These are phyloP conservation scores for Carex pumila DNA, from an alignment of 176 grass and related monocot genomes.

Conservation along the genomic window DNA sequence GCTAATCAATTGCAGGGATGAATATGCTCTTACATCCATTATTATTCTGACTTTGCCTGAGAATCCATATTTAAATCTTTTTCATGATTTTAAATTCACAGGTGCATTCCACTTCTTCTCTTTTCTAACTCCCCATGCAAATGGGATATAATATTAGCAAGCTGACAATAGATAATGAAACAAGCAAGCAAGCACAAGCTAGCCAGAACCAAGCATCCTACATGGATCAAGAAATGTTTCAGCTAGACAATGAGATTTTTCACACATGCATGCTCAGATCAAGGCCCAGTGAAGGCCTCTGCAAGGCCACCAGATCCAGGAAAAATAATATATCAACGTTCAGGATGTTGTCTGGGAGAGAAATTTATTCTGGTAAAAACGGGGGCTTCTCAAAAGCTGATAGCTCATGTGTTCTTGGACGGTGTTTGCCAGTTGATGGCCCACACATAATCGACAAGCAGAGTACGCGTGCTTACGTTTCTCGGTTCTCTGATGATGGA, in stretches of 20 bases:
- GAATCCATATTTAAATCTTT: background rate
- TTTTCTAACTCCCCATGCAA: background rate
- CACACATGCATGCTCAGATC: conserved; percentile 54
- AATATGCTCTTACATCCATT: background rate
- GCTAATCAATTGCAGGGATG: background rate
- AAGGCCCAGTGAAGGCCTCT: conserved; percentile 39
- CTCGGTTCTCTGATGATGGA: conserved; percentile 75
- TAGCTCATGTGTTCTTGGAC: conserved; percentile 51
- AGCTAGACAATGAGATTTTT: conserved; percentile 71
- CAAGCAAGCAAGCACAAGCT: background rate
- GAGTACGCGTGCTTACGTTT: conserved; percentile 72
- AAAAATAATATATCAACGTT: conserved; percentile 33
- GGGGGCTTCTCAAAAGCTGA: conserved; percentile 57
- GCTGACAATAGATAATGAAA: conserved; percentile 6
- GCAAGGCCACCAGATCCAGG: conserved; percentile 26
- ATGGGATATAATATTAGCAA: conserved; percentile 29
- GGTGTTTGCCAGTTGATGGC: conserved; percentile 47
- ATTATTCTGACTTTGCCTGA: background rate
- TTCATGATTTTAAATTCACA: background rate
- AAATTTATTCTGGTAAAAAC: conserved; percentile 46
- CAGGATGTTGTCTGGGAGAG: conserved; percentile 62
- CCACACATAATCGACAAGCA: conserved; percentile 43
- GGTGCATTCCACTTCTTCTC: background rate
- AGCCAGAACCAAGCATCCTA: background rate
- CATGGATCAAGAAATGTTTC: conserved; percentile 33